These are phyloP conservation scores for Ceratocystis cacaofunesta DNA, from an alignment of 2,329 filamentous ascomycete genomes.

Conservation along the genomic window DNA sequence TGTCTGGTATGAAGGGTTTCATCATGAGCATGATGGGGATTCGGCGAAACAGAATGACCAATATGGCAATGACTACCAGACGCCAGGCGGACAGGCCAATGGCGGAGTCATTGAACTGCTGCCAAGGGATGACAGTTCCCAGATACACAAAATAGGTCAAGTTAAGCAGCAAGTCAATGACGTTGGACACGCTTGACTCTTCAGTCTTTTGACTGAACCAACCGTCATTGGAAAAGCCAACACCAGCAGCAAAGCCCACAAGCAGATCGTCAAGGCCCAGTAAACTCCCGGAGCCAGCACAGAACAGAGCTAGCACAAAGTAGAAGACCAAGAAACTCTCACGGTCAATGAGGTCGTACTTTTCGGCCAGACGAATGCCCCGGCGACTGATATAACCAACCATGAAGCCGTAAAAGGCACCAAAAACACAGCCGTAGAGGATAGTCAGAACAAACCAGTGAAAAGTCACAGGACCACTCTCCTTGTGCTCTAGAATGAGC, in stretches of 20 bases:
- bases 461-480: slow-evolving; percentile 54
- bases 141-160: slow-evolving; percentile 97
- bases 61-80: slow-evolving; percentile 78
- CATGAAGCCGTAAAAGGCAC: slow-evolving; percentile 71
- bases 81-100: slow-evolving; percentile 76
- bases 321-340: slow-evolving; percentile 98
- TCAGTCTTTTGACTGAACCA: slow-evolving; percentile 99
- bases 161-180: slow-evolving; percentile 93
- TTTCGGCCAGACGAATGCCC: slow-evolving; percentile 76
- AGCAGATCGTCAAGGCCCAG: slow-evolving; percentile 86
- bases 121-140: slow-evolving; percentile 93
- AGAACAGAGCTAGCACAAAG: slow-evolving; percentile 91
- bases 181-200: slow-evolving; percentile 96
- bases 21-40: slow-evolving; percentile 86
- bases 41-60: slow-evolving; percentile 89
- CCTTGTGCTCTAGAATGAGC: slow-evolving; percentile 63
- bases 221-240: slow-evolving; percentile 98
- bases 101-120: slow-evolving; percentile 62
- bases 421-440: slow-evolving; percentile 91
- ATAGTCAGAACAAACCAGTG: slow-evolving; percentile 85
- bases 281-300: slow-evolving; percentile 81
- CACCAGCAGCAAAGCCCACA: slow-evolving; percentile 85
- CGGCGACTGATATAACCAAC: slow-evolving; percentile 85
- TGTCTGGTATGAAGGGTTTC: slow-evolving; percentile 86
- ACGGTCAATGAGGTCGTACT: slow-evolving; percentile 72